Base-by-base conservation (phyloP, 2,329 filamentous ascomycete species). In the Claviceps maximensis region DNA sequence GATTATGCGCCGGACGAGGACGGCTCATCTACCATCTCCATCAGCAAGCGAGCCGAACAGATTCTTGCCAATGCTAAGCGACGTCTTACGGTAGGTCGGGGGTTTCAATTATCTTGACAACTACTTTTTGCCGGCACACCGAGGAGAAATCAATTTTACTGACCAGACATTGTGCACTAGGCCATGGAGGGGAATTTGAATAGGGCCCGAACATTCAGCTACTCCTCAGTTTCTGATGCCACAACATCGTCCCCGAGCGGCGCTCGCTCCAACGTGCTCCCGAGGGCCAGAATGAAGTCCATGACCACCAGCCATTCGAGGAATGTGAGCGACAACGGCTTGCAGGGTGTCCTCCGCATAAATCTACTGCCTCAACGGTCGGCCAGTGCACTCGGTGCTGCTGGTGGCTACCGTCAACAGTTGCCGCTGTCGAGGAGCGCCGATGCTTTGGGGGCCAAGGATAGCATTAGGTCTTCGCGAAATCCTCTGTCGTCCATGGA, bases 51-150 rank as follows among this genome's bases (percentile, higher is more conserved):
- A 61, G 90, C 90, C 1, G 90, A 96, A 65, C 77, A 90, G 63
- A 96, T 96, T 63, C 75, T 97, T 53, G 88, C 89, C 53, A 95
- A 95, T 69, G 91, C 91, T 33, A 96, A 96, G 71, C 84, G 83
- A 66, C 79, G 89, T 60, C 74, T 97, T 56, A 93, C 87, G 64
- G 89, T 94, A 75, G 67, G 87, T 70, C 40, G 12, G 23, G 10
- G n/a, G n/a, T n/a, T n/a, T n/a, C n/a, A n/a, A 47, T 15, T 27
- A 17, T 29, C 47, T 13, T 27, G 12, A 10, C 27, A 52, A 33
- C 13, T 40, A 31, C 29, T 9, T n/a, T 8, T 12, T n/a, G 19
- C 38, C 36, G 40, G 19, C 12, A 10, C 15, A 23, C n/a, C 13
- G 7, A 15, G 12, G 23, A 2, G 38, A 17, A 17, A 19, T 27